Evolutionary conservation across 768 basidiomycete genomes (phyloP).

Genomic region (Lactarius evosmus): DNA sequence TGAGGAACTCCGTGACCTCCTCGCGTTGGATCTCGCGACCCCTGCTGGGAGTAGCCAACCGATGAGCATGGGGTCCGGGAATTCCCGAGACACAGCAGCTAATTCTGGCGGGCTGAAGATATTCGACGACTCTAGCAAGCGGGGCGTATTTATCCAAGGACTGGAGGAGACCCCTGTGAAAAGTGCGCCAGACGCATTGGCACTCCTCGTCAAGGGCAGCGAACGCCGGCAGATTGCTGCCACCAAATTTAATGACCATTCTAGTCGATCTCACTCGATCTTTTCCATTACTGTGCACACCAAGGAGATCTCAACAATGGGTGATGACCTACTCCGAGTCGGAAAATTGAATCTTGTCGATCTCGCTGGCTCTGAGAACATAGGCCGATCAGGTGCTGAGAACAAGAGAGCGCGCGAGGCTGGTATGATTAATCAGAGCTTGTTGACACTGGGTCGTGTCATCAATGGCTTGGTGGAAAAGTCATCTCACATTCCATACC

Average conservation of each 20-base stretch:
- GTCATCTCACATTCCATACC: conserved; percentile 89
- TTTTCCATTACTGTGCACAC: conserved; percentile 95
- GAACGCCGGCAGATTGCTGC: conserved; percentile 89
- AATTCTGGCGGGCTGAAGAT: conserved; percentile 70
- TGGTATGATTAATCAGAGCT: conserved; percentile 97
- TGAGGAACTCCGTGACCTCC: conserved; percentile 93
- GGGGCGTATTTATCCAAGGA: conserved; percentile 91
- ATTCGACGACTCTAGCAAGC: conserved; percentile 87
- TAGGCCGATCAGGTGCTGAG: conserved; percentile 92
- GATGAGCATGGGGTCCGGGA: conserved; percentile 61
- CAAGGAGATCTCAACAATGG: conserved; percentile 73
- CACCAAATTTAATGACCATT: conserved; percentile 97
- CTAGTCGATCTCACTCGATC: conserved; percentile 95
- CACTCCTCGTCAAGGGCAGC: conserved; percentile 83
- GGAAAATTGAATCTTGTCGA: conserved; percentile 98
- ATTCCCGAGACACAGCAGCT: conserved; percentile 42
- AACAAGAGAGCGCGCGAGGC: conserved; percentile 94
- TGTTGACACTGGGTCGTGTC: conserved; percentile 94
- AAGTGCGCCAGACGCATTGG: conserved; percentile 77
- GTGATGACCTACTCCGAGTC: conserved; percentile 86
- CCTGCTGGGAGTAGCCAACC: conserved; percentile 69
- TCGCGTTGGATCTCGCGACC: conserved; percentile 71
- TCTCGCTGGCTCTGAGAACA: conserved; percentile 95
- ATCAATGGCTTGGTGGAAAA: conserved; percentile 95
- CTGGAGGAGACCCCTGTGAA: conserved; percentile 86